phyloP scores from a whole-genome alignment of 2,329 filamentous ascomycete genomes.

The Aureobasidium sp. region DNA sequence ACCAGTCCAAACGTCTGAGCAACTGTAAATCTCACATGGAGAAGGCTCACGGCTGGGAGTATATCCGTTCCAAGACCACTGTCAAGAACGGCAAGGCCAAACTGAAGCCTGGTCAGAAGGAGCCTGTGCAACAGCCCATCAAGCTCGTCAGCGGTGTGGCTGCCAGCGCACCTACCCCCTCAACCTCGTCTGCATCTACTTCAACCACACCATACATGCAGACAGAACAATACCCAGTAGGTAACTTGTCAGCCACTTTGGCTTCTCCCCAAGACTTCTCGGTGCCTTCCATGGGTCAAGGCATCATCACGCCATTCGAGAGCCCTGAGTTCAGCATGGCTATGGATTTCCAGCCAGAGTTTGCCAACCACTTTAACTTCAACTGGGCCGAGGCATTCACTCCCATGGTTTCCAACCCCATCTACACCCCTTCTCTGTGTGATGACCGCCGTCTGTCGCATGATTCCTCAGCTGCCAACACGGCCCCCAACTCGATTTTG shows the following conservation, averaged over 20 bases:
- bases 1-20: constrained; percentile 90
- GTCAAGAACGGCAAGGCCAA: constrained; percentile 60
- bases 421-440: constrained; percentile 30
- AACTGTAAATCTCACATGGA: constrained; percentile 99
- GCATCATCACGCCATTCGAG: constrained; percentile 20
- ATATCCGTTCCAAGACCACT: constrained; percentile 76
- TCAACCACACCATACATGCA: constrained; percentile 33
- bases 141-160: constrained; percentile 54
- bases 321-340: constrained; percentile 27
- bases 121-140: constrained; percentile 27
- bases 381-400: constrained; percentile 22
- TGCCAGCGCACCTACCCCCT: constrained; percentile 56
- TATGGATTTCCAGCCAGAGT: constrained; percentile 27
- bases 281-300: constrained; percentile 29
- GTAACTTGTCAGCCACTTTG: not conserved
- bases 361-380: constrained; percentile 31
- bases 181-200: constrained; percentile 32
- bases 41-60: constrained; percentile 87
- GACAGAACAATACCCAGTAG: constrained; percentile 28
- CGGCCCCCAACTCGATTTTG: constrained; percentile 35
- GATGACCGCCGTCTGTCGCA: constrained; percentile 26
- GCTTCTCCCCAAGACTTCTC: constrained; percentile 27
- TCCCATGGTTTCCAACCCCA: constrained; percentile 21
- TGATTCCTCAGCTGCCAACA: constrained; percentile 16
- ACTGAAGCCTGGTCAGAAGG: constrained; percentile 21